These are phyloP conservation scores for Leucosporidium yakuticum DNA, from an alignment of 768 basidiomycete genomes.

Conservation along the genomic window DNA sequence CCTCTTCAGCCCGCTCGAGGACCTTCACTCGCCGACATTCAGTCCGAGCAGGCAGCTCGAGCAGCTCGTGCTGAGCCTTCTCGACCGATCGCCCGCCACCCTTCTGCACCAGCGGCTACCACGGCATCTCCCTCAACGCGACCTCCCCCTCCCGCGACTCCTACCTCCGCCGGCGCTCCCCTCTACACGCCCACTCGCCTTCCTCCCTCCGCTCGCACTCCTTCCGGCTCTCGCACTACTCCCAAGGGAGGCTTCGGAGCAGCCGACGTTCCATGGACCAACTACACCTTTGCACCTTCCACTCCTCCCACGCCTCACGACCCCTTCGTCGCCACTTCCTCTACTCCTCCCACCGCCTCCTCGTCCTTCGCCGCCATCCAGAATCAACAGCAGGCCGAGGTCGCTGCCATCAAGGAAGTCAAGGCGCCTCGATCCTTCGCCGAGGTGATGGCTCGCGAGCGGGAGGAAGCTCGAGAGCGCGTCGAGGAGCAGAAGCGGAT, in stretches of 20 bases:
- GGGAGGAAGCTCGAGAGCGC: constrained; percentile 7
- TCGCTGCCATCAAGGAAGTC: constrained; percentile 27
- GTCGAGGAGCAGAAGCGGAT: constrained; percentile 3
- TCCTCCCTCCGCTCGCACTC: not conserved
- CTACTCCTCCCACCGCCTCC: constrained; percentile 1
- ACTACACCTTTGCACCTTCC: constrained; percentile 18
- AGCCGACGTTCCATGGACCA: constrained; percentile 34
- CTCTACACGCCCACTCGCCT: constrained; percentile 31
- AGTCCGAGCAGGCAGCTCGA: constrained; percentile 10
- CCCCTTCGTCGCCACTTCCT: constrained; percentile 9
- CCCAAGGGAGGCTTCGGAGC: constrained; percentile 23
- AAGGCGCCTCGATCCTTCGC: constrained; percentile 29
- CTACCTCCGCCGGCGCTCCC: constrained; percentile 27
- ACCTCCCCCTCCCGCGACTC: not conserved
- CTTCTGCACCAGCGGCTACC: not conserved
- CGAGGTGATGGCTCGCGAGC: constrained; percentile 38
- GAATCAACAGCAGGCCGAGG: constrained; percentile 26
- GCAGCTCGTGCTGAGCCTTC: constrained; percentile 1
- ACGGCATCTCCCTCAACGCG: not conserved
- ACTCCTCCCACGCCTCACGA: not conserved
- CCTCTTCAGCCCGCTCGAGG: constrained; percentile 4
- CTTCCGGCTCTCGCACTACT: not conserved
- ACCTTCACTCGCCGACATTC: constrained; percentile 21
- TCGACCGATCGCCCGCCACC: not conserved
- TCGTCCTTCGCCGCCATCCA: constrained; percentile 36